These are phyloP conservation scores for Trichosporon sp. DNA, from an alignment of 1,284 basidiomycete genomes.

Conservation along the genomic window DNA sequence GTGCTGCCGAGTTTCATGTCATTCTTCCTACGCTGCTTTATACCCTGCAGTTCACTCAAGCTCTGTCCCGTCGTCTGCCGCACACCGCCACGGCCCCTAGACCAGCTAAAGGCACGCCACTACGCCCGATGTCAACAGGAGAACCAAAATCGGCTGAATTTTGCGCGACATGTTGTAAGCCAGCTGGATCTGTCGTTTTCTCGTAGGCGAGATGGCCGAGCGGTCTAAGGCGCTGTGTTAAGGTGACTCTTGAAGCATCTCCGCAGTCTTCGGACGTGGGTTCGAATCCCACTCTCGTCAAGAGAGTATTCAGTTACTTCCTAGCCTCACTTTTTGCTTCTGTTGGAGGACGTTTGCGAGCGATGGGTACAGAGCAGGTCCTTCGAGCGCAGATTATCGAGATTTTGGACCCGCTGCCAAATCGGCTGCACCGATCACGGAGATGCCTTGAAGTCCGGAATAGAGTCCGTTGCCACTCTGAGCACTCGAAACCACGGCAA, in stretches of 20 bases:
- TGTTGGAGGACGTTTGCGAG: not conserved
- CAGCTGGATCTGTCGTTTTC: no score
- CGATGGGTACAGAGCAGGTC: not conserved
- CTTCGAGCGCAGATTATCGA: not conserved
- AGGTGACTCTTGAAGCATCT: slow-evolving; percentile 2
- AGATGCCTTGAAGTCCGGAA: not conserved
- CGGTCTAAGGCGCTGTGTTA: slow-evolving; percentile 19
- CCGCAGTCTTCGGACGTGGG: slow-evolving; percentile 43
- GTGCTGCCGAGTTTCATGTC: no score
- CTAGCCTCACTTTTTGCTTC: not conserved
- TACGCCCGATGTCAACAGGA: not conserved
- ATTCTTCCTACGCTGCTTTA: no score
- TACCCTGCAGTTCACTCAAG: no score
- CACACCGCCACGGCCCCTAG: no score
- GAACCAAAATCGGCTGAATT: not conserved
- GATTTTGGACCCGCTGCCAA: no score
- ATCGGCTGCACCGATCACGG: not conserved
- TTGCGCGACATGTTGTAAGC: no score
- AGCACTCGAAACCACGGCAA: no score
- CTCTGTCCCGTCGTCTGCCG: no score
- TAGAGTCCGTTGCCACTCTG: not conserved
- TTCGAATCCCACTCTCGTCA: slow-evolving; percentile 41
- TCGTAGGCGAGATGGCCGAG: slow-evolving; percentile 13
- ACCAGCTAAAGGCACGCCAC: no score
- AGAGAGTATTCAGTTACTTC: slow-evolving; percentile 11